phyloP scores from a whole-genome alignment of 2,329 filamentous ascomycete genomes.

The Dactylellina sp. region DNA sequence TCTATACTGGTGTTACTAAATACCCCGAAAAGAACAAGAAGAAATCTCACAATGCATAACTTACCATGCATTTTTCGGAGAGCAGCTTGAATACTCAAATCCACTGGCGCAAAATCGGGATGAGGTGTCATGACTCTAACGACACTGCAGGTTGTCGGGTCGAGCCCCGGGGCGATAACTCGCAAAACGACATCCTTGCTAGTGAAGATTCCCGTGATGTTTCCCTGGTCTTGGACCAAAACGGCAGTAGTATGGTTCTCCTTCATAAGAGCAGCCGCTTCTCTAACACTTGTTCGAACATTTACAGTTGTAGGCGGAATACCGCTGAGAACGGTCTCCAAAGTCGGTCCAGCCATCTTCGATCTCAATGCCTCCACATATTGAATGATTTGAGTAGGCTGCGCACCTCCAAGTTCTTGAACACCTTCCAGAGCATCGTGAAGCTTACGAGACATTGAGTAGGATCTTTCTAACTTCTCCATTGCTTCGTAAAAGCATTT shows the following conservation, averaged over 20 bases:
- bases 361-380: constrained; percentile 94
- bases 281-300: constrained; percentile 94
- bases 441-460: constrained; percentile 95
- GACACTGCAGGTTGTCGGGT: constrained; percentile 94
- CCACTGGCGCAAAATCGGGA: constrained; percentile 96
- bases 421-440: constrained; percentile 92
- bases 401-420: constrained; percentile 93
- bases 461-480: constrained; percentile 98
- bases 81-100: constrained; percentile 98
- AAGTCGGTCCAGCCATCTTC: constrained; percentile 97
- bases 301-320: constrained; percentile 93
- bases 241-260: constrained; percentile 98
- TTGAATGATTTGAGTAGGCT: constrained; percentile 98
- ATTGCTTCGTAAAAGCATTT: constrained; percentile 99
- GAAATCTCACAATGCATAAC: constrained; percentile 61
- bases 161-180: constrained; percentile 95
- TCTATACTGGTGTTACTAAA: constrained; percentile 69
- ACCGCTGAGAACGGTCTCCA: constrained; percentile 93
- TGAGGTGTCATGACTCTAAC: constrained; percentile 99
- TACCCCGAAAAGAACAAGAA: constrained; percentile 11
- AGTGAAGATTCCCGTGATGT: constrained; percentile 98
- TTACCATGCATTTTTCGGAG: constrained; percentile 98
- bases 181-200: constrained; percentile 98
- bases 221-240: constrained; percentile 93
- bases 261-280: constrained; percentile 95